Evolutionary conservation across 2,329 filamentous ascomycete genomes (phyloP), one percentile per base, ranked within the genome.

Genomic region (Colletotrichum endophyticum): DNA sequence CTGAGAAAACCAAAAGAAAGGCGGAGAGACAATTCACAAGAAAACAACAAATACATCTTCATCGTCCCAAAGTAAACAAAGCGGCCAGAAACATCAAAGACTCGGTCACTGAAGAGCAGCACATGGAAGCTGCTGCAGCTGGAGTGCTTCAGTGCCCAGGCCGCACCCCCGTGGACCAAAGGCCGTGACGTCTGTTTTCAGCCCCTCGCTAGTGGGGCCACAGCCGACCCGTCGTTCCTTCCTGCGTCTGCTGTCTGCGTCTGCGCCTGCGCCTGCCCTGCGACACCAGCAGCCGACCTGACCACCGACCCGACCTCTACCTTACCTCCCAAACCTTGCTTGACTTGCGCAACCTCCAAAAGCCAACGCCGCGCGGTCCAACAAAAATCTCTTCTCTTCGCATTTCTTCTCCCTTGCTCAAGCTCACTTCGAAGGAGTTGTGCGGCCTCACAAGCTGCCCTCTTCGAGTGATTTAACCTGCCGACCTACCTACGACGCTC

Each of bases 151-250:
- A 34, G 28, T 44, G 62, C 22, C 19, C 13, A 44, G 44, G 32
- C 30, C 22, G 59, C 22, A 72, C 49, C 19, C 53, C 16, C 34
- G 12, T n/a, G 44, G 28, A 22, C 32, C 62, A 69, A 66, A 59
- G 36, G 44, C 57, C 44, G 73, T 76, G 73, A 76, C 70, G 70
- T 76, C 70, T 76, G 70, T 28, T 77, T 73, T 74, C 72, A 75
- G 72, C 75, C 72, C 75, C 75, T 72, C 72, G 72, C 72, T 77
- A 76, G 73, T 76, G 72, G 72, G 28, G 63, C 59, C 49, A 67
- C 64, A 73, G 70, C 70, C 32, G 70, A 66, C 34, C 64, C 73
- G 61, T 73, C 59, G 39, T 59, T 39, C 70, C 56, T 64, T 39
- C 44, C 3, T 53, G 44, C 11, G 44, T 53, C 61, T 66, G 34